phyloP scores from a whole-genome alignment of 306 rosid species.

The Medicago ruthenica region DNA sequence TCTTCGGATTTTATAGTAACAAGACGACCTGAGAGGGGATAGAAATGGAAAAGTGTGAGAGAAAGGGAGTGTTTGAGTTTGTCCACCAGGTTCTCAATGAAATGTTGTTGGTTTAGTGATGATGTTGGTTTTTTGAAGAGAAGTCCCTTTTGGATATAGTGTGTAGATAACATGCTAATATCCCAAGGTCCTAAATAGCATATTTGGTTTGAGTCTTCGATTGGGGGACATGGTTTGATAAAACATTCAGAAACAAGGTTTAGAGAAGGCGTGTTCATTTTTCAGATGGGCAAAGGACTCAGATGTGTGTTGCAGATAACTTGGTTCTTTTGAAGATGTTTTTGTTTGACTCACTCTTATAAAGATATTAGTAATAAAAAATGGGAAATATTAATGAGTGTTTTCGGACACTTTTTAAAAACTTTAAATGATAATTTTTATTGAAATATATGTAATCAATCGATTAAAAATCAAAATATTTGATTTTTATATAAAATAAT shows the following conservation, averaged over 20 bases:
- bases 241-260: conserved; percentile 44
- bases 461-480: too few relatives aligned
- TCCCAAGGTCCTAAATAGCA: conserved; percentile 57
- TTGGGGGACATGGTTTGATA: conserved; percentile 40
- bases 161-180: conserved; percentile 50
- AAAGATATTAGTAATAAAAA: too few relatives aligned
- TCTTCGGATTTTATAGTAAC: conserved; percentile 41
- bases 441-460: too few relatives aligned
- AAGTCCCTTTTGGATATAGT: conserved; percentile 75
- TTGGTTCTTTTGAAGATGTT: not conserved
- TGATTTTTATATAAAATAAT: too few relatives aligned
- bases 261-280: conserved; percentile 9
- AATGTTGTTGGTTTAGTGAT: conserved; percentile 1
- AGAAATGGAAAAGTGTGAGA: conserved; percentile 59
- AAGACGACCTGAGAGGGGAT: conserved; percentile 68
- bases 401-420: too few relatives aligned
- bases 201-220: not conserved
- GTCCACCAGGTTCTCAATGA: conserved; percentile 35
- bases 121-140: conserved; percentile 62
- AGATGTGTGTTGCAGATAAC: not conserved
- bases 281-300: not conserved
- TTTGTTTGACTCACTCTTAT: not conserved
- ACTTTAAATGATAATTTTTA: too few relatives aligned
- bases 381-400: too few relatives aligned
- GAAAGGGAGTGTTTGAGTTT: conserved; percentile 57